Conservation (phyloP, 169 alveolate species). For the Fabrea salina region DNA sequence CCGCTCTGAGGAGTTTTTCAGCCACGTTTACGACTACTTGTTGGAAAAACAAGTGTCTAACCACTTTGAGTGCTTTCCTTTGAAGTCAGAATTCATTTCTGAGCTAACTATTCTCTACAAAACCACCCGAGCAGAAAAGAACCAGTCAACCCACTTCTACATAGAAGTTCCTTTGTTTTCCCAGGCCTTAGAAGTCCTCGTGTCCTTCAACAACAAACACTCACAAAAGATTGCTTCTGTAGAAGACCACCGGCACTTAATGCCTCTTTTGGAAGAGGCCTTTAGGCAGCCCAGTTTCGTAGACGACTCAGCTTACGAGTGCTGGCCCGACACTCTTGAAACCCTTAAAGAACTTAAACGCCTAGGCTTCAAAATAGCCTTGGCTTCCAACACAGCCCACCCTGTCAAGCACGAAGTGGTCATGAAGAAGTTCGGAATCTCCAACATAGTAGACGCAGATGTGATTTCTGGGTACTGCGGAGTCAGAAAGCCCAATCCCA, state of each 20-base stretch:
- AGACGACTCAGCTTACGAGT: background rate
- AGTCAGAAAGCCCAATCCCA: constrained; percentile 19
- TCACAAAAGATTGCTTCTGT: too few relatives aligned
- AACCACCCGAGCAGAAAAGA: background rate
- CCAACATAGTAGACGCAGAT: background rate
- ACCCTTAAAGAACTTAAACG: background rate
- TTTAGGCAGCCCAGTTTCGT: background rate
- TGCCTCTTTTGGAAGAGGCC: background rate
- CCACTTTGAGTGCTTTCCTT: background rate
- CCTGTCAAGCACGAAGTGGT: constrained; percentile 27
- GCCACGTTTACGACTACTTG: constrained; percentile 3
- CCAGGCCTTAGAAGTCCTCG: background rate
- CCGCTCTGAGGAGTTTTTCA: background rate
- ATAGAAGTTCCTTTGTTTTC: constrained; percentile 1
- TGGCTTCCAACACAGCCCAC: constrained; percentile 31
- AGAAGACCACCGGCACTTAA: background rate
- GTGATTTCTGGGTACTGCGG: constrained; percentile 13
- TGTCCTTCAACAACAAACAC: background rate
- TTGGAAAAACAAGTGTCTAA: background rate
- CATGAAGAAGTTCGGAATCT: background rate
- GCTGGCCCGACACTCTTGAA: constrained; percentile 20
- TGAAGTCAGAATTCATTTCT: background rate
- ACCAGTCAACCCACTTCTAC: constrained; percentile 12
- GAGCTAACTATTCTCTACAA: background rate
- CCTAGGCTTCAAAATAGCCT: background rate